These are phyloP conservation scores for Marchantia paleacea DNA, from an alignment of 225 moss, liverwort and hornwort species.

Conservation along the genomic window DNA sequence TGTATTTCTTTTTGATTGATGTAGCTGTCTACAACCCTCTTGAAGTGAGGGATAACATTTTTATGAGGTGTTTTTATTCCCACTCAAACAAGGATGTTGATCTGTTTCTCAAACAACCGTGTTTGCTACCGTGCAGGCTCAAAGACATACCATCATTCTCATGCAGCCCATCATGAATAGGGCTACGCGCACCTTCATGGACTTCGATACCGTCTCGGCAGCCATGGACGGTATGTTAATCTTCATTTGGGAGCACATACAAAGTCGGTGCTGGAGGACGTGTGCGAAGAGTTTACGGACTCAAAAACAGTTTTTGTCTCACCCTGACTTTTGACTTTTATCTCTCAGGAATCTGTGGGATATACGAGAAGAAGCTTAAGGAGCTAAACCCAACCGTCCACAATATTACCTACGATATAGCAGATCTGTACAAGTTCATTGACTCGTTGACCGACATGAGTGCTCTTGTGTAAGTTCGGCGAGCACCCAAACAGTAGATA, in stretches of 20 bases:
- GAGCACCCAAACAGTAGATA: too few species aligned
- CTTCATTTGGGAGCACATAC: not conserved
- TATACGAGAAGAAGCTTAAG: conserved; percentile 94
- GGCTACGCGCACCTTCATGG: conserved; percentile 94
- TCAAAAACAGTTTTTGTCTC: not conserved
- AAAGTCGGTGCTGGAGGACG: not conserved
- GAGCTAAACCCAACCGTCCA: conserved; percentile 83
- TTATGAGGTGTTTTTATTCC: not conserved
- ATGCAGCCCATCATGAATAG: conserved; percentile 74
- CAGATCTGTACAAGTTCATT: conserved; percentile 95
- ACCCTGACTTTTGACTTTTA: not conserved
- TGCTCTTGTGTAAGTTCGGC: conserved; percentile 79
- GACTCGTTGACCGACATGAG: conserved; percentile 95
- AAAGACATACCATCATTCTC: conserved; percentile 84
- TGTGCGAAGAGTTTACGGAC: not conserved
- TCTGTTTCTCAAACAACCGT: not conserved
- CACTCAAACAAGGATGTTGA: too few species aligned
- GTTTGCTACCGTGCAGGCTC: conserved; percentile 47
- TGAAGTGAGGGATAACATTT: too few species aligned
- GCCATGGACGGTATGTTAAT: conserved; percentile 72
- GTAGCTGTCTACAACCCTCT: not conserved
- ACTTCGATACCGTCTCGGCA: conserved; percentile 64
- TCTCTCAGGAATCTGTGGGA: conserved; percentile 69
- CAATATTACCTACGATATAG: conserved; percentile 94
- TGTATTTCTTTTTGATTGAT: not conserved